Conservation (phyloP, 176 grass and related monocot species). For the Carex myosuroides region DNA sequence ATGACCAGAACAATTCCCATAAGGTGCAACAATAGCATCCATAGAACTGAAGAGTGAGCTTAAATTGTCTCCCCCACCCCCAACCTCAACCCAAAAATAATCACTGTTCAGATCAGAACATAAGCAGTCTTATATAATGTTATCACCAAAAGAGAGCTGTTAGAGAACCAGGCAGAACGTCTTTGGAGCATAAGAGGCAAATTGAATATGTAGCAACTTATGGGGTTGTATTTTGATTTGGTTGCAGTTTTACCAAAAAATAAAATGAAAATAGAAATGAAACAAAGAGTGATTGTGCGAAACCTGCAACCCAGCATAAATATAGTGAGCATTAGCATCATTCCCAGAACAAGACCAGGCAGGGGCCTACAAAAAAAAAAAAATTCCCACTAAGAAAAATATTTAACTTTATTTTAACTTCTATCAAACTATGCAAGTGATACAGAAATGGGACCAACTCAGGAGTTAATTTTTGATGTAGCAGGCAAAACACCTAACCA, state of each 20-base stretch:
- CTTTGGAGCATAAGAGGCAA: background rate
- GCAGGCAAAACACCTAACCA: background rate
- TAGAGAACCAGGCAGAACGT: background rate
- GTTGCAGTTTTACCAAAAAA: background rate
- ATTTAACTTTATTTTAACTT: background rate
- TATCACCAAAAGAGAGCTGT: background rate
- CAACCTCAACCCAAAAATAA: background rate
- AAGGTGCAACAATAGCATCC: background rate
- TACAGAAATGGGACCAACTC: background rate
- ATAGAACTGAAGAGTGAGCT: background rate
- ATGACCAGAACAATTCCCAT: background rate
- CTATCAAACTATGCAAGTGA: background rate
- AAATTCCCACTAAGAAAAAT: background rate
- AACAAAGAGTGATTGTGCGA: slow-evolving; percentile 7
- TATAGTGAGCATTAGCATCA: slow-evolving; percentile 33
- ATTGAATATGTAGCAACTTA: background rate
- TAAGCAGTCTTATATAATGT: background rate
- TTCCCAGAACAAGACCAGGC: slow-evolving; percentile 75
- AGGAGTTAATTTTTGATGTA: background rate
- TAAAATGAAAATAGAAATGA: background rate
- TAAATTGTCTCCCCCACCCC: background rate
- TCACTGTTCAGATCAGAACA: background rate
- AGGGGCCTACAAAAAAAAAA: slow-evolving; percentile 47
- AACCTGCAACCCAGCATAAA: slow-evolving; percentile 93
- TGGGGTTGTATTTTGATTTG: background rate